Conservation (phyloP, 176 grass and related monocot genomes). For the Rhynchospora pubera region DNA sequence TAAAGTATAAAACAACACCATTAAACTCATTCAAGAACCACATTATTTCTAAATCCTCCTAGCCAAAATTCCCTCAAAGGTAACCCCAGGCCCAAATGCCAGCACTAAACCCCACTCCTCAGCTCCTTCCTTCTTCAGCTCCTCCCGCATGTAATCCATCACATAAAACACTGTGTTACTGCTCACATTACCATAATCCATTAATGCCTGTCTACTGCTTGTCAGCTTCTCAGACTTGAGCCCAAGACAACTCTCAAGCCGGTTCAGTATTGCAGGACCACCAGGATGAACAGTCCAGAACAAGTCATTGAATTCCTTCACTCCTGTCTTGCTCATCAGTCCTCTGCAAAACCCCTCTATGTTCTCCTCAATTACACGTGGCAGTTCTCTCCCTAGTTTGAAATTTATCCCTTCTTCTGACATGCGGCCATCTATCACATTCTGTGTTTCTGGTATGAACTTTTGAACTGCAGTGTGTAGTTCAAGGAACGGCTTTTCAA, state of each 20-base stretch:
- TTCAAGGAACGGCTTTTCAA: slow-evolving; percentile 63
- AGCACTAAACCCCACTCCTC: slow-evolving; percentile 72
- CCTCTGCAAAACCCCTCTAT: slow-evolving; percentile 69
- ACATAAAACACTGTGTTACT: slow-evolving; percentile 91
- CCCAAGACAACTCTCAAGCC: slow-evolving; percentile 48
- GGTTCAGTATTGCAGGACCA: slow-evolving; percentile 69
- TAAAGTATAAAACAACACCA: background rate
- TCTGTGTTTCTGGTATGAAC: slow-evolving; percentile 72
- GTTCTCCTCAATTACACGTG: slow-evolving; percentile 53
- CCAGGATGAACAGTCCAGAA: slow-evolving; percentile 87
- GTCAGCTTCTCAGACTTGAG: slow-evolving; percentile 65
- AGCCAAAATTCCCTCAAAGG: slow-evolving; percentile 79
- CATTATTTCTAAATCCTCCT: slow-evolving; percentile 33
- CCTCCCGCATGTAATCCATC: slow-evolving; percentile 70
- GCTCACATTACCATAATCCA: slow-evolving; percentile 80
- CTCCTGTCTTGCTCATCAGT: slow-evolving; percentile 41
- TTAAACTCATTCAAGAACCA: background rate
- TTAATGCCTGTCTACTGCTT: slow-evolving; percentile 56
- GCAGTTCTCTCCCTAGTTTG: slow-evolving; percentile 66
- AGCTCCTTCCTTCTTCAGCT: slow-evolving; percentile 41
- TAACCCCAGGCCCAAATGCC: slow-evolving; percentile 88
- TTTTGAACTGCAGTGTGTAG: slow-evolving; percentile 60
- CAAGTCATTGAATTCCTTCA: slow-evolving; percentile 68
- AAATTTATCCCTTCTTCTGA: slow-evolving; percentile 83
- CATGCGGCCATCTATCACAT: slow-evolving; percentile 62